Evolutionary conservation across 805 yeast genomes (phyloP).

Genomic region (Ogataea glucozyma): DNA sequence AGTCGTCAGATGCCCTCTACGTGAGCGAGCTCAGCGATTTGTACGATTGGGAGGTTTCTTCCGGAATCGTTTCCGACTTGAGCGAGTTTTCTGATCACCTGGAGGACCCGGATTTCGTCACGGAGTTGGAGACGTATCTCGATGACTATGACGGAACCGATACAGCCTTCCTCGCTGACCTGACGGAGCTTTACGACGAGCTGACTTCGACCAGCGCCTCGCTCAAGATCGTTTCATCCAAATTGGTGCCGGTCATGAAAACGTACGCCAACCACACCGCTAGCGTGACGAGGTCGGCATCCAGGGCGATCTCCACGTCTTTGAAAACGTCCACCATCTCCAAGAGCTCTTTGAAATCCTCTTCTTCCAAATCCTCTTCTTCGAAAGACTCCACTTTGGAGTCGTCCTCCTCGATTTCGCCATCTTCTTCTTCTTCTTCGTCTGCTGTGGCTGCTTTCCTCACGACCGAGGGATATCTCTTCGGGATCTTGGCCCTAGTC

Average conservation of each 20-base stretch:
- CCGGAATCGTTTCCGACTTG: conserved; percentile 8
- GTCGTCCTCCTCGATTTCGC: neutral
- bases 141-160: conserved; percentile 1
- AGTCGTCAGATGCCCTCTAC: conserved; percentile 1
- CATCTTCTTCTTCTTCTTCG: neutral
- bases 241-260: neutral
- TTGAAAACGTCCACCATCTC: neutral
- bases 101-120: conserved; percentile 3
- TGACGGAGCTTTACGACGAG: neutral
- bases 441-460: neutral
- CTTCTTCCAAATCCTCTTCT: neutral
- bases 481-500: conserved; percentile 1
- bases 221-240: neutral
- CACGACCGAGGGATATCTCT: conserved; percentile 3
- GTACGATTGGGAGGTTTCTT: conserved; percentile 9
- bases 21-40: conserved; percentile 6
- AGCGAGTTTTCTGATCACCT: conserved; percentile 8
- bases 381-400: neutral
- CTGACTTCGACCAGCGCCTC: neutral
- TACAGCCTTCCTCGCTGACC: neutral
- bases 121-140: neutral
- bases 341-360: neutral
- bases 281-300: neutral
- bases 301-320: neutral
- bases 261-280: neutral